Evolutionary conservation across 2,329 filamentous ascomycete genomes (phyloP).

Genomic region (Pyrenophora teres): DNA sequence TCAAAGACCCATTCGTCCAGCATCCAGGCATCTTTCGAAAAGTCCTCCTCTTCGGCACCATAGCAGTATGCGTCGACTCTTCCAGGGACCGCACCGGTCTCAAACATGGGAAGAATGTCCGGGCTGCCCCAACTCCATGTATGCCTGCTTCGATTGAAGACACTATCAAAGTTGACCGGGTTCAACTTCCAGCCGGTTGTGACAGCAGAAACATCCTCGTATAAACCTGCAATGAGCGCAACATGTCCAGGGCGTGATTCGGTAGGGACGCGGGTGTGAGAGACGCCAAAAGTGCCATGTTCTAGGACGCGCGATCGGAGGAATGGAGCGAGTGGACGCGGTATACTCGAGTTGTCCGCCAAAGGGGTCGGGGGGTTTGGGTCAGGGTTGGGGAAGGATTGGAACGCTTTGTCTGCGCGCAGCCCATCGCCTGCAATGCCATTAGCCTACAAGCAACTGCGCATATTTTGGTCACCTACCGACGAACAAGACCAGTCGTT

Average conservation of each 20-base stretch:
- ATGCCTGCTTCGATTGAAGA: constrained; percentile 94
- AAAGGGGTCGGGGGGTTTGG: constrained; percentile 60
- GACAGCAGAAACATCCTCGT: constrained; percentile 97
- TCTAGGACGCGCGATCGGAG: constrained; percentile 85
- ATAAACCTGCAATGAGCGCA: constrained; percentile 91
- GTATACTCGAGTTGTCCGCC: constrained; percentile 65
- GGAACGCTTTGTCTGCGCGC: constrained; percentile 96
- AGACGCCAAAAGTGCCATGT: constrained; percentile 94
- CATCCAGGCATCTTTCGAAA: constrained; percentile 76
- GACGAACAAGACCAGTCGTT: constrained; percentile 90
- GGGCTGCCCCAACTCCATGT: constrained; percentile 99
- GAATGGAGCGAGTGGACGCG: constrained; percentile 85
- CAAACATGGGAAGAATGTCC: constrained; percentile 97
- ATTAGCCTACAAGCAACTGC: background rate
- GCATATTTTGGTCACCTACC: constrained; percentile 56
- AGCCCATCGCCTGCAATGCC: constrained; percentile 75
- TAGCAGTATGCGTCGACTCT: constrained; percentile 88
- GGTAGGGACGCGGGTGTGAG: constrained; percentile 93
- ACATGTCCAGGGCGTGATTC: constrained; percentile 97
- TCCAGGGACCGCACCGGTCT: constrained; percentile 85
- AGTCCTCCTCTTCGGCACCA: constrained; percentile 84
- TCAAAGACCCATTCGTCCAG: constrained; percentile 97
- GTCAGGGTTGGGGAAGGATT: constrained; percentile 87
- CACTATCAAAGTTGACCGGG: constrained; percentile 96
- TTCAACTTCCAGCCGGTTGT: constrained; percentile 99